Evolutionary conservation across 495 filamentous ascomycete species (phyloP).

Genomic region (Xylaria flabelliformis): DNA sequence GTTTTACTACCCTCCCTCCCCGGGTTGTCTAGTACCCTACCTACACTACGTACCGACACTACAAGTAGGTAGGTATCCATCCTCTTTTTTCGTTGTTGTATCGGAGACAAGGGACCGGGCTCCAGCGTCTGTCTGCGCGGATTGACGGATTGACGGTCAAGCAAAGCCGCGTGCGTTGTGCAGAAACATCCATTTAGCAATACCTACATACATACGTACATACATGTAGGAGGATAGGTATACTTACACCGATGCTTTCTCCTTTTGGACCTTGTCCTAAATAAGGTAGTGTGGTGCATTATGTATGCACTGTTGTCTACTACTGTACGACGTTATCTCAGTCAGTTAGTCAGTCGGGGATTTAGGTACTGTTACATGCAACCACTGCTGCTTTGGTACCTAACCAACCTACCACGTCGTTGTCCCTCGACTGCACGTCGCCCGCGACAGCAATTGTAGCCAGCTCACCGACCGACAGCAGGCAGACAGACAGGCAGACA

Average conservation of each 20-base stretch:
- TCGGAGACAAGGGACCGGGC: constrained; percentile 31
- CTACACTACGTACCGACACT: neutral
- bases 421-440: constrained; percentile 26
- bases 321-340: constrained; percentile 19
- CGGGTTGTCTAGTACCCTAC: constrained; percentile 3
- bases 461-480: constrained; percentile 28
- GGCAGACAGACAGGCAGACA: neutral
- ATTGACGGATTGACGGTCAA: constrained; percentile 27
- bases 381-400: constrained; percentile 25
- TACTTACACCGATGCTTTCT: constrained; percentile 27
- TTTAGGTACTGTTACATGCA: constrained; percentile 29
- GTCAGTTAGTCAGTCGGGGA: constrained; percentile 7
- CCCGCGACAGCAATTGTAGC: constrained; percentile 25
- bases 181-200: constrained; percentile 14
- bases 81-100: constrained; percentile 11
- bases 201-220: neutral
- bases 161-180: constrained; percentile 30
- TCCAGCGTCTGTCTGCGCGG: constrained; percentile 21
- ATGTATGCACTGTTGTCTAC: constrained; percentile 5
- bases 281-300: constrained; percentile 6
- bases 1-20: constrained; percentile 11
- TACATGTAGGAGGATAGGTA: no score
- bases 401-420: constrained; percentile 29
- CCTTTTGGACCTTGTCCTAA: constrained; percentile 25
- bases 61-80: neutral